Evolutionary conservation across 2,329 filamentous ascomycete species (phyloP).

Genomic region (Periconia sp.): DNA sequence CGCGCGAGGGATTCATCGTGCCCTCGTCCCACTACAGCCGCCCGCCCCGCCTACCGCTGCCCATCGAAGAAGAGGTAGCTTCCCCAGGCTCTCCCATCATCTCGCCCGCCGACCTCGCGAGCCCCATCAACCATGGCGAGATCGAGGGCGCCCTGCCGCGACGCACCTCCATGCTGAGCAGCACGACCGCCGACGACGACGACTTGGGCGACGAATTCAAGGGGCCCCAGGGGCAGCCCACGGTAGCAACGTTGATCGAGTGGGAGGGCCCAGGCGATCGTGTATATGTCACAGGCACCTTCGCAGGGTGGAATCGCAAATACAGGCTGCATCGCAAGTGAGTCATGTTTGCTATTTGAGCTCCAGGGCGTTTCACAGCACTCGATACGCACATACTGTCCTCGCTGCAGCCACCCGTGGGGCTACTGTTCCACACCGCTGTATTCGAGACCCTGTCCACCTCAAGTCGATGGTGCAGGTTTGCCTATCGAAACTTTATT

Average conservation of each 20-base stretch:
- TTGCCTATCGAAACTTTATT: constrained; percentile 19
- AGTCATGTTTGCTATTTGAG: constrained; percentile 52
- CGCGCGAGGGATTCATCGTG: constrained; percentile 46
- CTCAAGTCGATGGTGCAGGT: constrained; percentile 4
- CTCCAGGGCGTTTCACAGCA: constrained; percentile 19
- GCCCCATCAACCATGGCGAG: constrained; percentile 53
- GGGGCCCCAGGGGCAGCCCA: constrained; percentile 70
- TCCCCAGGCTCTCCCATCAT: constrained; percentile 91
- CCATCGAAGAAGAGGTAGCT: constrained; percentile 90
- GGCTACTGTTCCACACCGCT: constrained; percentile 22
- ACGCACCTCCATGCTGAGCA: constrained; percentile 62
- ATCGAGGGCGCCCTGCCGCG: constrained; percentile 60
- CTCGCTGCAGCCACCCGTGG: constrained; percentile 27
- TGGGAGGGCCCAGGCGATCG: constrained; percentile 85
- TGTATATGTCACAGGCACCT: constrained; percentile 95
- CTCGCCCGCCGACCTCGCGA: constrained; percentile 67
- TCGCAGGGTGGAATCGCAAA: constrained; percentile 96
- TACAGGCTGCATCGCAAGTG: constrained; percentile 86
- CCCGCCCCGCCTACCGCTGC: constrained; percentile 88
- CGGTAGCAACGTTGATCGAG: constrained; percentile 83
- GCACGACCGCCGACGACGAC: constrained; percentile 71
- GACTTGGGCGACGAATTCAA: constrained; percentile 70
- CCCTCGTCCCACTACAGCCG: constrained; percentile 59
- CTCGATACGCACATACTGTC: constrained; percentile 8
- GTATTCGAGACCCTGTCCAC: constrained; percentile 24